phyloP scores from a whole-genome alignment of 2,329 filamentous ascomycete species.

The Paracoccidioides brasiliensis region DNA sequence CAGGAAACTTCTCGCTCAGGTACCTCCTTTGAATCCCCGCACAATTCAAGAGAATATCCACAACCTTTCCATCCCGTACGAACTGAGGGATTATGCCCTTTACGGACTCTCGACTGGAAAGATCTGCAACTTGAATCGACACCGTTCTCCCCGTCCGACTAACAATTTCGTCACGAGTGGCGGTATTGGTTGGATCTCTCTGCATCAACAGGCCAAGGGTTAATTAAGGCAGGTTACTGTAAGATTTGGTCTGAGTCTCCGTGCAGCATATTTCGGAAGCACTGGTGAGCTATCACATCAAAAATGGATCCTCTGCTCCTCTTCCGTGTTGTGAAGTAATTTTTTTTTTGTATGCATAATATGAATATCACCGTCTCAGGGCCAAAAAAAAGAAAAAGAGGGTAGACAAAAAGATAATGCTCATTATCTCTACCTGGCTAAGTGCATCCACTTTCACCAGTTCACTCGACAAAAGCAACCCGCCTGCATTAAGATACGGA shows the following conservation, averaged over 20 bases:
- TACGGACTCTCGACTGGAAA: conserved; percentile 30
- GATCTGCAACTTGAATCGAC: conserved; percentile 32
- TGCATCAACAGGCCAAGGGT: conserved; percentile 16
- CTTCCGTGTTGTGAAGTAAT: too few species aligned
- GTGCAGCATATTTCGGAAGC: not conserved
- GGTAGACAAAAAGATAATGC: not conserved
- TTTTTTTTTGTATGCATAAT: too few species aligned
- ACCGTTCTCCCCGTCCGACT: conserved; percentile 28
- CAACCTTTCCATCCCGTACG: conserved; percentile 36
- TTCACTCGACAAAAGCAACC: too few species aligned
- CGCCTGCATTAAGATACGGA: too few species aligned
- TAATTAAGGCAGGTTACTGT: not conserved
- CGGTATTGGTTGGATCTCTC: conserved; percentile 40
- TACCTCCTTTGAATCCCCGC: conserved; percentile 75
- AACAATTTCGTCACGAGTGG: conserved; percentile 31
- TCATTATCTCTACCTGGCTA: not conserved
- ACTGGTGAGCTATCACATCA: too few species aligned
- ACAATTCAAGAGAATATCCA: conserved; percentile 74
- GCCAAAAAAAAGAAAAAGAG: too few species aligned
- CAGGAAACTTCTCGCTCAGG: conserved; percentile 61
- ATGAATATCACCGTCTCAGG: too few species aligned
- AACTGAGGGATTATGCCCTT: conserved; percentile 29
- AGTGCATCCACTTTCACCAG: not conserved
- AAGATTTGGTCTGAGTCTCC: not conserved
- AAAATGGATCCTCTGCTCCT: too few species aligned